Evolutionary conservation across 73 alveolate species (phyloP).

Genomic region (Effrenium voratum): DNA sequence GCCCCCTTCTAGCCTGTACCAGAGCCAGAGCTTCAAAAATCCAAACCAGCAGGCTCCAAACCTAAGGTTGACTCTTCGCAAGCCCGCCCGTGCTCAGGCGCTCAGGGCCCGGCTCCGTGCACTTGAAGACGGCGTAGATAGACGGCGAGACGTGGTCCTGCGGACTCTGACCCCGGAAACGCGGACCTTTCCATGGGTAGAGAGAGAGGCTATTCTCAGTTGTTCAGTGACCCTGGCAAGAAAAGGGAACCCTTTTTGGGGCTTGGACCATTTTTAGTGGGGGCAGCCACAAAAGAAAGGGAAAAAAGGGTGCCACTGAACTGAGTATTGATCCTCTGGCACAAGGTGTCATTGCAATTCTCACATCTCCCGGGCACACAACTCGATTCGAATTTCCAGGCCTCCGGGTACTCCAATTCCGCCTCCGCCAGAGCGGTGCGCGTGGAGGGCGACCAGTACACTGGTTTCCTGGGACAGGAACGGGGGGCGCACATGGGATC

Average conservation of each 20-base stretch:
- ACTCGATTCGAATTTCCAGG: background rate
- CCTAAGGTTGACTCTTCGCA: no score
- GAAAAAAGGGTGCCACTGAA: no score
- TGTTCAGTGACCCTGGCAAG: no score
- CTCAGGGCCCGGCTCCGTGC: slow-evolving; percentile 49
- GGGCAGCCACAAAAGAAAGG: no score
- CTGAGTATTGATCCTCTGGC: no score
- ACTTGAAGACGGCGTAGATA: slow-evolving; percentile 67
- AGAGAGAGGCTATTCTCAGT: background rate
- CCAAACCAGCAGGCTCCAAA: no score
- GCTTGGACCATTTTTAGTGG: no score
- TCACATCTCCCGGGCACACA: background rate
- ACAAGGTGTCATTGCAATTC: no score
- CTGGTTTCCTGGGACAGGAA: slow-evolving; percentile 59
- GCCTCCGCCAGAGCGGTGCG: slow-evolving; percentile 92
- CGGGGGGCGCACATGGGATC: background rate
- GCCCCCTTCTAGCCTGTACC: no score
- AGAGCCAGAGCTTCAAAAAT: no score
- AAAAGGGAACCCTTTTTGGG: no score
- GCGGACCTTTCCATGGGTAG: background rate
- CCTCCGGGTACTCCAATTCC: slow-evolving; percentile 91
- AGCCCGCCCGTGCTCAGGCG: background rate
- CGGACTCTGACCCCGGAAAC: background rate
- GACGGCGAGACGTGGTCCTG: slow-evolving; percentile 89
- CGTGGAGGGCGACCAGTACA: slow-evolving; percentile 93